These are phyloP conservation scores for Clarireedia monteithiana DNA, from an alignment of 2,329 filamentous ascomycete genomes.

Conservation along the genomic window DNA sequence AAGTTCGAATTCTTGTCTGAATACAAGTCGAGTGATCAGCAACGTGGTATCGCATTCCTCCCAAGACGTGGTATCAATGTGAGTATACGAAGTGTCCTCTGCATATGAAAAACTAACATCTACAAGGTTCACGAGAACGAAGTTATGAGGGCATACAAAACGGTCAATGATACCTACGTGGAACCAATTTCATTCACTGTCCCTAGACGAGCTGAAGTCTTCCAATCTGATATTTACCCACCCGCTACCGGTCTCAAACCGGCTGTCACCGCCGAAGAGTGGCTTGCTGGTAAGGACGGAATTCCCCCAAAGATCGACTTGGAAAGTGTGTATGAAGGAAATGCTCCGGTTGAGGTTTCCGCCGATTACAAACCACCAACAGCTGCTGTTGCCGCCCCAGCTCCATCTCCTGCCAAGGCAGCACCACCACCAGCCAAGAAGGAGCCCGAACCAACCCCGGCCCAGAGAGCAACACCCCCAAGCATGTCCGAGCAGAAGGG, in stretches of 20 bases:
- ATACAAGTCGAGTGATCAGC: conserved; percentile 93
- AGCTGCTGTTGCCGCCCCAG: conserved; percentile 35
- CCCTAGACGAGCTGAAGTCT: conserved; percentile 83
- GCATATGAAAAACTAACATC: conserved; percentile 15
- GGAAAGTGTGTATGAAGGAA: conserved; percentile 83
- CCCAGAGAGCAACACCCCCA: conserved; percentile 46
- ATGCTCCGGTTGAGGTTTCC: conserved; percentile 68
- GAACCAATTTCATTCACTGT: conserved; percentile 98
- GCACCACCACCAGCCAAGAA: conserved; percentile 38
- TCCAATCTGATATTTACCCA: conserved; percentile 96
- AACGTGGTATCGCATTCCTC: conserved; percentile 88
- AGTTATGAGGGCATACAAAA: conserved; percentile 93
- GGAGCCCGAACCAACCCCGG: conserved; percentile 42
- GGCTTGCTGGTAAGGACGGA: conserved; percentile 77
- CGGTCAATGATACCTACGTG: conserved; percentile 87
- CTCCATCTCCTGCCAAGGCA: conserved; percentile 36
- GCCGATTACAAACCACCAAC: conserved; percentile 55
- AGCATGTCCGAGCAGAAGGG: conserved; percentile 78
- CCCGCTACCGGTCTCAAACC: conserved; percentile 75
- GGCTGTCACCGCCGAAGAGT: conserved; percentile 72
- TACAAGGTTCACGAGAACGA: conserved; percentile 84
- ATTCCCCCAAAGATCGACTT: conserved; percentile 89
- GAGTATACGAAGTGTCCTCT: conserved; percentile 25
- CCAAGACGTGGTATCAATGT: conserved; percentile 92
- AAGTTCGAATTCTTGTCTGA: conserved; percentile 97